A percentile compares a stretch with the other conserved stretches of the same genome.
Evolutionary conservation across 805 yeast genomes (phyloP).

Genomic region (Pichia kluyveri): DNA sequence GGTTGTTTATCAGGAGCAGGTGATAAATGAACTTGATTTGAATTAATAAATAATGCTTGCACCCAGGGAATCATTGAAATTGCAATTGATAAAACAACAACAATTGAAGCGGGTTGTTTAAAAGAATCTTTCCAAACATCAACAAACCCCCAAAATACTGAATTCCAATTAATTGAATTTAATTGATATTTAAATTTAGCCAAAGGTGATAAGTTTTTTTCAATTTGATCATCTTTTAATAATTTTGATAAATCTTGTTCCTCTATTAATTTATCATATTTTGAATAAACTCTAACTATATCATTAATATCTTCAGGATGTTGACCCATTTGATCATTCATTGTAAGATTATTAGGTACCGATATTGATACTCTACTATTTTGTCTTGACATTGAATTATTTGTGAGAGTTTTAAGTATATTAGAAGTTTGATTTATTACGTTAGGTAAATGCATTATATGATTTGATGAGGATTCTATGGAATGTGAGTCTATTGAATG

Average conservation of each 20-base stretch:
- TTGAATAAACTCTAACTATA: constrained; percentile 45
- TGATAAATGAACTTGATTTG: constrained; percentile 40
- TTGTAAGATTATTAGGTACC: constrained; percentile 15
- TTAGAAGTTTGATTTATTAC: neutral
- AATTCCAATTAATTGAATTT: constrained; percentile 5
- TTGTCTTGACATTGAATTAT: neutral
- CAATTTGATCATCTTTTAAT: neutral
- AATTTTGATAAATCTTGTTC: neutral
- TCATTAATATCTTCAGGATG: constrained; percentile 33
- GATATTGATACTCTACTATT: constrained; percentile 1
- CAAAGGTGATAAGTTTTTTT: neutral
- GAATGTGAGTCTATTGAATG: neutral
- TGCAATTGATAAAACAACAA: constrained; percentile 55
- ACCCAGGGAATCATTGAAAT: constrained; percentile 85
- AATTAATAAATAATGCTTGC: constrained; percentile 55
- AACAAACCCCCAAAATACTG: constrained; percentile 3
- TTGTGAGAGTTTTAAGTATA: neutral
- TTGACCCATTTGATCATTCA: constrained; percentile 9
- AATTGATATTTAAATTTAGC: neutral
- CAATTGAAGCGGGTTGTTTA: constrained; percentile 60
- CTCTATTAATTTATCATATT: constrained; percentile 25
- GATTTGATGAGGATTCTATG: neutral
- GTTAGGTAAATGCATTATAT: neutral
- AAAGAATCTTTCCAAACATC: constrained; percentile 34
- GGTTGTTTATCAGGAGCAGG: constrained; percentile 82